Conservation (phyloP, 441 rosid species). For the Rhodomyrtus psidioides region DNA sequence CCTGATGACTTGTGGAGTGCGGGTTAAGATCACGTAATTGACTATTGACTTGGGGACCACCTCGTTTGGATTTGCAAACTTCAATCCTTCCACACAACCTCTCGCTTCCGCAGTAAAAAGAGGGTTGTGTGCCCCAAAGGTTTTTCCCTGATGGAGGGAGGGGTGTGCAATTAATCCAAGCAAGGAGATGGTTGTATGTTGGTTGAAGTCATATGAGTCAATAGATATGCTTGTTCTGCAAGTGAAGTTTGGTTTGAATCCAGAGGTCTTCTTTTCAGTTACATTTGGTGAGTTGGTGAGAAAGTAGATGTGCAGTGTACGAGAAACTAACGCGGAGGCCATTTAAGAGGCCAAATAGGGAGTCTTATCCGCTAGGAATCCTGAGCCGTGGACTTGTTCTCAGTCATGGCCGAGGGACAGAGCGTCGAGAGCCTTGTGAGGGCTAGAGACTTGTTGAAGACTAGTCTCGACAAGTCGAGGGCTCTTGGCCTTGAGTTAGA, state of each 20-base stretch:
- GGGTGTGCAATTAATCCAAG: background rate
- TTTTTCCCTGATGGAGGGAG: background rate
- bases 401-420: background rate
- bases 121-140: background rate
- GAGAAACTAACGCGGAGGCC: slow-evolving; percentile 14
- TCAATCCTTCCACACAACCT: background rate
- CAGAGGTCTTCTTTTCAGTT: slow-evolving; percentile 8
- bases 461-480: slow-evolving; percentile 49
- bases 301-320: slow-evolving; percentile 17
- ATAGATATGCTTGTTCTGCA: slow-evolving; percentile 32
- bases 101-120: background rate
- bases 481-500: slow-evolving; percentile 33
- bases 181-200: slow-evolving; percentile 6
- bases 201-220: slow-evolving; percentile 12
- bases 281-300: slow-evolving; percentile 32
- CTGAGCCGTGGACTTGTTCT: background rate
- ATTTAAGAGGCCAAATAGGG: background rate
- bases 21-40: background rate
- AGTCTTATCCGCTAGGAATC: background rate
- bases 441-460: slow-evolving; percentile 34
- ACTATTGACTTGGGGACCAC: background rate
- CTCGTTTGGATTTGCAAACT: background rate
- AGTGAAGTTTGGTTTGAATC: slow-evolving; percentile 65
- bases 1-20: background rate
- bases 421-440: slow-evolving; percentile 31